Base-by-base conservation (phyloP, 2,329 filamentous ascomycete genomes). In the Trichoderma semiorbis region DNA sequence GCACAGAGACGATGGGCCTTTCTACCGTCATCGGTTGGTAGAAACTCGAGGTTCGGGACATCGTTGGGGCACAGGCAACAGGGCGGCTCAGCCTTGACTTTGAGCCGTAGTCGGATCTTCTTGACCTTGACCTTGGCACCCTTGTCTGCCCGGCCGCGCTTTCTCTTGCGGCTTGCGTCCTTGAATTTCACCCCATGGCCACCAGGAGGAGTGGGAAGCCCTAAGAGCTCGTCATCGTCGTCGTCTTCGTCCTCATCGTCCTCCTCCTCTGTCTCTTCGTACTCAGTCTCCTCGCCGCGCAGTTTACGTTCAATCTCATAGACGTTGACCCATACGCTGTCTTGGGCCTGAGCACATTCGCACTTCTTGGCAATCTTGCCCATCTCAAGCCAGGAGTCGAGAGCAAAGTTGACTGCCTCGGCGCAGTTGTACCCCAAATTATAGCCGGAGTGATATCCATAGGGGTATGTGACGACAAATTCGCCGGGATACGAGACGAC, bases 351-450 rank as follows among this genome's bases (percentile, higher is more conserved):
- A 77, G 96, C 94, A 79, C 96, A 99, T 78, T 98, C 92, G 82
- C 96, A 99, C 80, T 96, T 97, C 83, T 98, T 97, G 18, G 96
- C 96, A 76, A 97, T 94, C 77, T 94, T 93, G 26, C 95, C 96
- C 85, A 96, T 98, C 65, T 97, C 92, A 60, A 99, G 84, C 96
- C 96, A 99, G 34, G 93, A 92, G 75, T 98, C 95, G 10, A 97
- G 91, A 6, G 95, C 96, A 81, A 99, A 99, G 80, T 99, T 99
- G 83, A 99, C 96, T 8, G 96, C 97, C 80, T 99, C 96, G 32
- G 96, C 96, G 81, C 96, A 99, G 80, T 99, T 99, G 84, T 99
- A 99, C 18, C 97, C 96, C 47, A 99, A 85, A 77, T 99, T 99
- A 81, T 97, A 99, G 5, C 96, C 96, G 6, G 96, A 99, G 79